Conservation (phyloP, 2,329 filamentous ascomycete genomes). For the Nigrospora oryzae region DNA sequence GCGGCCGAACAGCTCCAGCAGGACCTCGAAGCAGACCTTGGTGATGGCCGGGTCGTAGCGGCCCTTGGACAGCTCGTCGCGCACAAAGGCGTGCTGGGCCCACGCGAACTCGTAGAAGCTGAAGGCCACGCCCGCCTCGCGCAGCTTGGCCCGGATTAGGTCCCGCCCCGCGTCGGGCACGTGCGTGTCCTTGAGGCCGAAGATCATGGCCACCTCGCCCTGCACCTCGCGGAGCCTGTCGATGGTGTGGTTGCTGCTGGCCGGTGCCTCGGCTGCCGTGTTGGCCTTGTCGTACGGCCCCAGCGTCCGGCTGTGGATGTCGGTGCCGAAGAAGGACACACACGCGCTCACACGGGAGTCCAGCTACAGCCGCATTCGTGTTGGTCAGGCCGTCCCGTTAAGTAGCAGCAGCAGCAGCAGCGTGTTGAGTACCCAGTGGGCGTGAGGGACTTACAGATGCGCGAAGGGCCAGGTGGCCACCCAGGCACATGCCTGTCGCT, state of each 20-base stretch:
- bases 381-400: not conserved
- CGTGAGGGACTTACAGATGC: conserved; percentile 35
- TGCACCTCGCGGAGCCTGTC: conserved; percentile 56
- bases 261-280: conserved; percentile 27
- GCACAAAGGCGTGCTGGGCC: conserved; percentile 91
- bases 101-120: conserved; percentile 87
- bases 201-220: conserved; percentile 81
- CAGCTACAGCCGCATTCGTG: conserved; percentile 33
- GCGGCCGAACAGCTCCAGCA: conserved; percentile 77
- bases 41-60: conserved; percentile 82
- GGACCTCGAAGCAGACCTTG: conserved; percentile 83
- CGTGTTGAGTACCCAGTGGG: not conserved
- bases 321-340: conserved; percentile 87
- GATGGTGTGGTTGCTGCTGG: conserved; percentile 39
- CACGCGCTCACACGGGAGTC: conserved; percentile 69
- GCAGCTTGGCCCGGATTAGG: conserved; percentile 72
- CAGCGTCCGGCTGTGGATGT: conserved; percentile 73
- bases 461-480: conserved; percentile 70
- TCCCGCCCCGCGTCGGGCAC: conserved; percentile 77
- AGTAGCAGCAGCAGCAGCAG: not conserved
- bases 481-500: conserved; percentile 84
- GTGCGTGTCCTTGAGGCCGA: conserved; percentile 85
- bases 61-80: conserved; percentile 89
- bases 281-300: conserved; percentile 49
- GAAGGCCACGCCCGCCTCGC: conserved; percentile 66